phyloP scores from a whole-genome alignment of 306 rosid species.

The Vigna hirtella region DNA sequence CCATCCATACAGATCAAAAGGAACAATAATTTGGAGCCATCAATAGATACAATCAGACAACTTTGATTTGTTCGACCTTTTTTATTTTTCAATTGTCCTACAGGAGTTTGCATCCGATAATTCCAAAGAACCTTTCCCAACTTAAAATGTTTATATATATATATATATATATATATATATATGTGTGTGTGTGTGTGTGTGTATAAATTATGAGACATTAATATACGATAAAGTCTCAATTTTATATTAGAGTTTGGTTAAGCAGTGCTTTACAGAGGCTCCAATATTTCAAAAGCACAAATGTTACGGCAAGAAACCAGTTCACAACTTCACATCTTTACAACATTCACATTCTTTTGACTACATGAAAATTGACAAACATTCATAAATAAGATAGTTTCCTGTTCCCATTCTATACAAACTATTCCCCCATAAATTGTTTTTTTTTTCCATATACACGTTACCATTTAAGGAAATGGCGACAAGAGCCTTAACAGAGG shows the following conservation, averaged over 20 bases:
- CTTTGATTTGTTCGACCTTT: not conserved
- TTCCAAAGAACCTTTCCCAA: not conserved
- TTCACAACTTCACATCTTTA: constrained; percentile 43
- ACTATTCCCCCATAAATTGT: constrained; percentile 37
- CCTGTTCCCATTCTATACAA: constrained; percentile 57
- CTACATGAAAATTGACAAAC: constrained; percentile 17
- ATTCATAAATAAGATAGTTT: constrained; percentile 42
- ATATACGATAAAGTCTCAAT: not conserved
- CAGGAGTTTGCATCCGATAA: not conserved
- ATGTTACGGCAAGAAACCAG: constrained; percentile 11
- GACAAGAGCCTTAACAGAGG: constrained; percentile 49
- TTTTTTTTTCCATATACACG: constrained; percentile 49
- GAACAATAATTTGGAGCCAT: not conserved
- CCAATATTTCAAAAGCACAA: constrained; percentile 27
- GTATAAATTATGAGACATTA: not conserved
- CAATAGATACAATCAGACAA: not conserved
- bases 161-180: not conserved
- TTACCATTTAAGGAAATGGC: constrained; percentile 50
- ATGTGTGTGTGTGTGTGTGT: too few species aligned
- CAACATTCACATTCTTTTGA: constrained; percentile 42
- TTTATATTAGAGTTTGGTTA: not conserved
- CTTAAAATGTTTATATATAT: not conserved
- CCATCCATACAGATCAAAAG: not conserved
- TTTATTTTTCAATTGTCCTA: not conserved
- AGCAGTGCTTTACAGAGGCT: constrained; percentile 10